Evolutionary conservation across 345 rosid genomes (phyloP), one percentile per base, ranked within the genome.

Genomic region (Odontarrhena argentea): DNA sequence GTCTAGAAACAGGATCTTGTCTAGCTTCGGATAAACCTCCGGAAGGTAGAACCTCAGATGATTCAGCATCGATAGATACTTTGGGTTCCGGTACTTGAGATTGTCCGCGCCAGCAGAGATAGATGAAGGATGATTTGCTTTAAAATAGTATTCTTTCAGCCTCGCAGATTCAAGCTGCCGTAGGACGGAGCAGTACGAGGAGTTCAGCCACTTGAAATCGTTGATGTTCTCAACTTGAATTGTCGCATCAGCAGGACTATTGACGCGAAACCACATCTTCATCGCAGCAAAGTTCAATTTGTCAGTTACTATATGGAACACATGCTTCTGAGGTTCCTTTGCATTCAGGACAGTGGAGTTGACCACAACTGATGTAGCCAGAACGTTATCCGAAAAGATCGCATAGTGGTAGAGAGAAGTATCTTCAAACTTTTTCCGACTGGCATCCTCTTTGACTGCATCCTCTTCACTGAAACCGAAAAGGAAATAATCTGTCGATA

Each of bases 321-420:
- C 87, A 12, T 95, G 97, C 77, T 85, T 91, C 85, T 82, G 85
- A 14, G 96, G 96, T 70, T 84, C 87, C 43, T 68, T 69, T 12
- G 83, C 86, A 75, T 89, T 92, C 53, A 77, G 72, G 65, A 76
- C 82, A 2, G 96, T 88, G 60, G 99, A 94, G 81, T 91, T 94
- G 71, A 94, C 86, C 53, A 91, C 99, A 63, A 94, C 96, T 30
- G 99, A 88, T 65, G 97, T 85, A 9, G 99, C 99, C 44, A 94
- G 83, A 14, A 91, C 92, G 54, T 94, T 94, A 74, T 94, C 97
- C 10, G 99, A 94, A 71, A 94, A 94, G 67, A 94, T 86, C 6
- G 99, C 96, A 78, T 91, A 89, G 76, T 95, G 97, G 71, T 88
- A 85, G 51, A 95, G 85, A 66, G 87, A 84, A 71, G 86, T 81